A percentile compares a stretch with the other conserved stretches of the same genome.
Conservation (phyloP, 495 filamentous ascomycete species). For the Penicillium paxilli region DNA sequence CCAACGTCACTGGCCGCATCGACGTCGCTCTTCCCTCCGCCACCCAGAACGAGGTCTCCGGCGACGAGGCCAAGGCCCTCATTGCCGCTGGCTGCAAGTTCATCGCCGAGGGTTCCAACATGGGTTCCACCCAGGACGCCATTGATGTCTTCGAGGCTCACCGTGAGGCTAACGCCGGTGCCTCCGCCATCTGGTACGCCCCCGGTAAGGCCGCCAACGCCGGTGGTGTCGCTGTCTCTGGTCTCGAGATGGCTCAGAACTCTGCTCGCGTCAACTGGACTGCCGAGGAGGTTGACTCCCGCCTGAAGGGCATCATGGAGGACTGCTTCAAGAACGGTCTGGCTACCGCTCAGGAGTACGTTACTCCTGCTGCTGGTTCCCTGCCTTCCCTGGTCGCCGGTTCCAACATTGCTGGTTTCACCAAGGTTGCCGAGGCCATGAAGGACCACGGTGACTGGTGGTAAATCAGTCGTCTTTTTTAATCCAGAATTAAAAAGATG, state of each 20-base stretch:
- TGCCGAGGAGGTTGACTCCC: constrained; percentile 83
- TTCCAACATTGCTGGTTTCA: constrained; percentile 95
- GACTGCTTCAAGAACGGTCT: constrained; percentile 90
- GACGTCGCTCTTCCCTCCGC: constrained; percentile 91
- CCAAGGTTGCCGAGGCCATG: constrained; percentile 95
- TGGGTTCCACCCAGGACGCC: constrained; percentile 96
- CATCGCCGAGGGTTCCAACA: constrained; percentile 97
- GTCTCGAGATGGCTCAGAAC: constrained; percentile 99
- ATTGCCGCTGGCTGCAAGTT: constrained; percentile 76
- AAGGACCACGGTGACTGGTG: constrained; percentile 98
- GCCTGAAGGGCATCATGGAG: constrained; percentile 94
- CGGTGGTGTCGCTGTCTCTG: constrained; percentile 95
- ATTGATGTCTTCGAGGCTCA: constrained; percentile 90
- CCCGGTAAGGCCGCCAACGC: constrained; percentile 94
- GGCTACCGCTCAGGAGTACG: constrained; percentile 84
- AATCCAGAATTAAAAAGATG: constrained; percentile 5
- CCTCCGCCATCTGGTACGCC: constrained; percentile 85
- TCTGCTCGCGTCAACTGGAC: constrained; percentile 83
- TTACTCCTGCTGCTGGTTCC: constrained; percentile 72
- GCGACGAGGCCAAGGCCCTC: constrained; percentile 82
- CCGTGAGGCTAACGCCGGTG: constrained; percentile 67
- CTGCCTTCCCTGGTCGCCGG: constrained; percentile 89
- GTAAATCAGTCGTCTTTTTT: constrained; percentile 39
- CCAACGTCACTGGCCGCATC: constrained; percentile 73
- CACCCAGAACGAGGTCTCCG: constrained; percentile 95